These are phyloP conservation scores for Fusarium devonianum DNA, from an alignment of 2,329 filamentous ascomycete genomes.

Conservation along the genomic window DNA sequence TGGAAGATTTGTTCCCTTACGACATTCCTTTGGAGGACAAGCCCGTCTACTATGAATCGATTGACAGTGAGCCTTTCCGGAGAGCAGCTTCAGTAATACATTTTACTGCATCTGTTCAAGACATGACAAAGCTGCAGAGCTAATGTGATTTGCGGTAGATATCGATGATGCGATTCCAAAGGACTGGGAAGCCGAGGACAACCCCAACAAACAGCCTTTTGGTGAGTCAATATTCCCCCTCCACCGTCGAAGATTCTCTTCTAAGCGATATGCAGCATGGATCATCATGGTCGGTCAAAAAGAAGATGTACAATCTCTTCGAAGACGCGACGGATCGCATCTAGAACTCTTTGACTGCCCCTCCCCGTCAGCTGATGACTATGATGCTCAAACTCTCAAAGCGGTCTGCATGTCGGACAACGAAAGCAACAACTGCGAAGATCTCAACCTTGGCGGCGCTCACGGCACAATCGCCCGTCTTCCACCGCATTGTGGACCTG, in stretches of 20 bases:
- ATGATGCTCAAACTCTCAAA: neutral
- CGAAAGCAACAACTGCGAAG: neutral
- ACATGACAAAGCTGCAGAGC: no score
- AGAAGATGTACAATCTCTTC: neutral
- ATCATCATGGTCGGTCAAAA: neutral
- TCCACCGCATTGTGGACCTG: neutral
- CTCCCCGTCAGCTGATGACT: neutral
- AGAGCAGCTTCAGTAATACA: no score
- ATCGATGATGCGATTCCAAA: neutral
- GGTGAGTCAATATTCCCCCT: no score
- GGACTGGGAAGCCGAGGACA: neutral
- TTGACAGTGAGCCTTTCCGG: conserved; percentile 1
- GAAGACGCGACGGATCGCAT: neutral
- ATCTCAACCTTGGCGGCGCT: neutral
- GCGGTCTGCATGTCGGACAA: neutral
- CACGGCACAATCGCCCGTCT: neutral
- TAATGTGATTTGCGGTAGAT: no score
- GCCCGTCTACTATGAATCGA: neutral
- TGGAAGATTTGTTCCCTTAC: neutral
- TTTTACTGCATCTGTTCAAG: no score
- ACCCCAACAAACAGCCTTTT: neutral
- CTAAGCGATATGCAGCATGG: no score
- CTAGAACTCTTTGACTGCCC: conserved; percentile 2
- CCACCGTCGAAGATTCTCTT: no score
- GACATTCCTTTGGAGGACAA: neutral